These are phyloP conservation scores for Aspergillus baeticus DNA, from an alignment of 495 filamentous ascomycete genomes.

Conservation along the genomic window DNA sequence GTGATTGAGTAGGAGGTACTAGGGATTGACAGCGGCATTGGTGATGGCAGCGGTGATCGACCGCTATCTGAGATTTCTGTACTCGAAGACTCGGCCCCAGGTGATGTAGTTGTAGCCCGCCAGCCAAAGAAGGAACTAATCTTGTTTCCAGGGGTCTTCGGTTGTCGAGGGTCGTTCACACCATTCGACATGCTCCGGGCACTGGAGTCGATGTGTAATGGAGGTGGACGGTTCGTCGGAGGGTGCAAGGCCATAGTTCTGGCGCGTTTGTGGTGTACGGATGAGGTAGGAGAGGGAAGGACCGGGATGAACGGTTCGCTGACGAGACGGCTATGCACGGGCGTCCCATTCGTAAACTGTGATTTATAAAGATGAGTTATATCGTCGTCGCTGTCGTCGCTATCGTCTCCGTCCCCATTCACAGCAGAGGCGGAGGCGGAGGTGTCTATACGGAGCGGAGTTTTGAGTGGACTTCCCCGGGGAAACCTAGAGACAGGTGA, in stretches of 20 bases:
- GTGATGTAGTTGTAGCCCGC: constrained; percentile 53
- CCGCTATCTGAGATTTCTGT: constrained; percentile 64
- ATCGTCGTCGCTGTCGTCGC: constrained; percentile 26
- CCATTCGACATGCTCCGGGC: constrained; percentile 31
- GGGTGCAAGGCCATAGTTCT: constrained; percentile 47
- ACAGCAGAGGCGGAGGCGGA: constrained; percentile 29
- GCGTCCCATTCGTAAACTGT: constrained; percentile 44
- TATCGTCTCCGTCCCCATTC: constrained; percentile 30
- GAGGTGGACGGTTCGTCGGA: constrained; percentile 34
- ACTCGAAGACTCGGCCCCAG: constrained; percentile 59
- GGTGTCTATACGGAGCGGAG: constrained; percentile 41
- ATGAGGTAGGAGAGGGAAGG: constrained; percentile 38
- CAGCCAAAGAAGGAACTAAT: constrained; percentile 71
- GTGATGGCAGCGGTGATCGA: constrained; percentile 58
- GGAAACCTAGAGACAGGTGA: constrained; percentile 37
- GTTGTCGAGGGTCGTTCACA: constrained; percentile 36
- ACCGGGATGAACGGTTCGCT: constrained; percentile 50
- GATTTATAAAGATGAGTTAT: constrained; percentile 26
- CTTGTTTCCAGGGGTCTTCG: constrained; percentile 61
- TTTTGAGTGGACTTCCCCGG: constrained; percentile 29
- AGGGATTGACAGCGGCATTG: constrained; percentile 49
- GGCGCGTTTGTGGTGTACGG: constrained; percentile 31
- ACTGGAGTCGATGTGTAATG: constrained; percentile 39
- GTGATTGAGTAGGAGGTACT: constrained; percentile 39
- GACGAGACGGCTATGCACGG: constrained; percentile 44